A percentile compares a stretch with the other conserved stretches of the same genome.
phyloP scores from a whole-genome alignment of 2,329 filamentous ascomycete genomes.

The Xylaria arbuscula region DNA sequence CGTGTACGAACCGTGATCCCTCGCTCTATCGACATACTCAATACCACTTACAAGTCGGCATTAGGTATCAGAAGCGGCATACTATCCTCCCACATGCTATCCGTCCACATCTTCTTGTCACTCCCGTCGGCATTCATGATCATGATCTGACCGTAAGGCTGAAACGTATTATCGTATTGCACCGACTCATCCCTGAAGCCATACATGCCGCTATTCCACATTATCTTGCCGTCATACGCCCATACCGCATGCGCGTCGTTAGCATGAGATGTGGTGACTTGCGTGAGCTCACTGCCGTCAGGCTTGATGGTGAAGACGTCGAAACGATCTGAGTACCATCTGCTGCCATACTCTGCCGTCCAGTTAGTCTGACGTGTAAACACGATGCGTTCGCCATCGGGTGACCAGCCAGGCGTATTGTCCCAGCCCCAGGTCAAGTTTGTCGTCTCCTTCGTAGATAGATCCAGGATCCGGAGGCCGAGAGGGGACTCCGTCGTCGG shows the following conservation, averaged over 20 bases:
- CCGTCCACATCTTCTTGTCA: background rate
- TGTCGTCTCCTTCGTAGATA: background rate
- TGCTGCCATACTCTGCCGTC: background rate
- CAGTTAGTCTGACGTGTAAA: background rate
- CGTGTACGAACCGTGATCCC: background rate
- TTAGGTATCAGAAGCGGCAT: background rate
- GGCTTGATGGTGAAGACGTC: background rate
- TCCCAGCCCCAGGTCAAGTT: constrained; percentile 1
- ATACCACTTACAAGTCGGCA: background rate
- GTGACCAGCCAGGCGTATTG: background rate
- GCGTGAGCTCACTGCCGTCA: background rate
- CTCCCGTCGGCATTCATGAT: background rate
- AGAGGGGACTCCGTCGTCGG: background rate
- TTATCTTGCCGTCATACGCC: background rate
- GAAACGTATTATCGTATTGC: background rate
- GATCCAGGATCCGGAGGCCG: background rate
- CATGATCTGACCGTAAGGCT: background rate
- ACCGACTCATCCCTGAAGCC: background rate
- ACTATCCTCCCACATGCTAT: background rate
- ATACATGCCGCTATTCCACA: background rate
- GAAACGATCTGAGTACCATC: background rate
- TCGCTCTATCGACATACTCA: background rate
- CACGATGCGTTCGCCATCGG: background rate
- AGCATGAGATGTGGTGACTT: background rate
- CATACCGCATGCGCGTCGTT: background rate